Evolutionary conservation across 2,329 filamentous ascomycete species (phyloP).

Genomic region (Tolypocladium amazonense): DNA sequence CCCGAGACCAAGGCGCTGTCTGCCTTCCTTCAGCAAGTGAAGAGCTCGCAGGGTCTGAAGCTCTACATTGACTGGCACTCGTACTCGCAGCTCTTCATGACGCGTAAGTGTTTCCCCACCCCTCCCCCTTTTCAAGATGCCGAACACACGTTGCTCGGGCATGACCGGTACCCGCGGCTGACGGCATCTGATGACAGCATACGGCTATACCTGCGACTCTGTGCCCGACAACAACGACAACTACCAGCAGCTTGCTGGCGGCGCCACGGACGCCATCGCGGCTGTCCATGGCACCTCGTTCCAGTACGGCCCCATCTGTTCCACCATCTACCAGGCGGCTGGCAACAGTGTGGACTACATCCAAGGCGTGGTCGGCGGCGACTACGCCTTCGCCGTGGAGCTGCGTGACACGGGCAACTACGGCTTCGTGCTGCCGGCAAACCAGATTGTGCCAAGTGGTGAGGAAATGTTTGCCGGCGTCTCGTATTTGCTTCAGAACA

Average conservation of each 20-base stretch:
- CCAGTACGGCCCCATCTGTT: slow-evolving; percentile 42
- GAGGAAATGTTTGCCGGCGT: slow-evolving; percentile 38
- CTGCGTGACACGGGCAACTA: slow-evolving; percentile 23
- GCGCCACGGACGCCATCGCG: slow-evolving; percentile 39
- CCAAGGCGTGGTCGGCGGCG: slow-evolving; percentile 28
- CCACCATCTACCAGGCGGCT: slow-evolving; percentile 48
- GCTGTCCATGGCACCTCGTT: slow-evolving; percentile 27
- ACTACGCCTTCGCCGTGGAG: slow-evolving; percentile 29
- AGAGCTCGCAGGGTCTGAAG: slow-evolving; percentile 36
- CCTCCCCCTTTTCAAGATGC: slow-evolving; percentile 20
- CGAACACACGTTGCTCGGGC: too few species aligned
- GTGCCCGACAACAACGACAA: slow-evolving; percentile 33
- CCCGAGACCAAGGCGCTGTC: slow-evolving; percentile 41
- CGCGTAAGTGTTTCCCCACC: too few species aligned
- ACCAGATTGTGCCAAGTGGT: slow-evolving; percentile 31
- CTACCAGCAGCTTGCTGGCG: slow-evolving; percentile 36
- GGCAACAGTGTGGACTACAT: slow-evolving; percentile 36
- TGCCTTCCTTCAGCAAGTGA: slow-evolving; percentile 19
- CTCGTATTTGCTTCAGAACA: slow-evolving; percentile 44
- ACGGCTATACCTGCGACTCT: slow-evolving; percentile 47
- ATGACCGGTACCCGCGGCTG: background rate
- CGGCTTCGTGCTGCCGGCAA: slow-evolving; percentile 32
- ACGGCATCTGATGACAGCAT: slow-evolving; percentile 22
- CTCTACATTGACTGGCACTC: slow-evolving; percentile 57
- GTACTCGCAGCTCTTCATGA: slow-evolving; percentile 50